These are phyloP conservation scores for Dendrocalamus sinicus DNA, from an alignment of 176 grass and related monocot genomes.

Conservation along the genomic window DNA sequence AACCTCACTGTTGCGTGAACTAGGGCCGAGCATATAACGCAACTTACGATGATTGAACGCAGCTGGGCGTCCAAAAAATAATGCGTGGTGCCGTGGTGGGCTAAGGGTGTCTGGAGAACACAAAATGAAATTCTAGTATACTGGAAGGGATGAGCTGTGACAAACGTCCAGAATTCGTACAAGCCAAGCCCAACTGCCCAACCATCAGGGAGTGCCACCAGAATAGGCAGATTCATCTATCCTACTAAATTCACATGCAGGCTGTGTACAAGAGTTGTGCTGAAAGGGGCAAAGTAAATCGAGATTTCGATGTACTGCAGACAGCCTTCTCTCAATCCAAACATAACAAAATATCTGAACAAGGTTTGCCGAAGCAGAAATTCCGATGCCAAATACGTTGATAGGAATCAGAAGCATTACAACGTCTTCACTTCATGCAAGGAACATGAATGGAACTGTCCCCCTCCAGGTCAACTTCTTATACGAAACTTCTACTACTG, in stretches of 20 bases:
- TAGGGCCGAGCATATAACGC: too few species aligned
- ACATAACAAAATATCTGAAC: neutral
- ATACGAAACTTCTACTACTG: conserved; percentile 17
- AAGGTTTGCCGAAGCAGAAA: neutral
- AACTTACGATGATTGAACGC: too few species aligned
- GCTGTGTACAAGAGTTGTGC: neutral
- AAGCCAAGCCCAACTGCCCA: neutral
- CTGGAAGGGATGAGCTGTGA: neutral
- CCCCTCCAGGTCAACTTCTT: neutral
- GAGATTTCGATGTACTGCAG: neutral
- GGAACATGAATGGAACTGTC: neutral
- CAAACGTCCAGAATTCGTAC: neutral
- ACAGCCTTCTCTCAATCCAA: neutral
- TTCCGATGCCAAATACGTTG: neutral
- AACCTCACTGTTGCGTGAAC: too few species aligned
- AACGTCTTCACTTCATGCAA: neutral
- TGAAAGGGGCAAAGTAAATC: neutral
- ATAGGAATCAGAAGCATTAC: neutral
- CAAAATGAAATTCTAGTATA: neutral
- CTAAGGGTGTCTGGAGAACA: too few species aligned
- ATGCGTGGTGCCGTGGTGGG: too few species aligned
- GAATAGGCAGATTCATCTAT: neutral
- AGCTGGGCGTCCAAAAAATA: too few species aligned
- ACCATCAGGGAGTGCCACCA: too few species aligned
- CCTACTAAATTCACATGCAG: neutral